Base-by-base conservation (phyloP, 2,329 filamentous ascomycete species). In the Ustulina deusta region DNA sequence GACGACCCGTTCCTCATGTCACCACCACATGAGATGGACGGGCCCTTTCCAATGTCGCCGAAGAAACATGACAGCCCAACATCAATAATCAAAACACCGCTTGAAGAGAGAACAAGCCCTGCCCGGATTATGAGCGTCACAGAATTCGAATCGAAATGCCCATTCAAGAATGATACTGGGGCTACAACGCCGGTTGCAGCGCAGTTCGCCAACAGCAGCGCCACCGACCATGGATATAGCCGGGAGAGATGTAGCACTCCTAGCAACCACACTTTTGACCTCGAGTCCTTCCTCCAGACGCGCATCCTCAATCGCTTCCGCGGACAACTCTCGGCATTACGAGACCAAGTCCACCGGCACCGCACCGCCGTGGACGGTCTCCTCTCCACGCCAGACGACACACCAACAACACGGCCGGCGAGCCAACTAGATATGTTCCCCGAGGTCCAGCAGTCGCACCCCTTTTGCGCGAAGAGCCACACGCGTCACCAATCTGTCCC, bases 241-340 rank as follows among this genome's bases (percentile, higher is more conserved):
- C 72, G 73, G 9, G 61, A 64, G 44, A 61, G 67, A 34, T 61
- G 51, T 22, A 61, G 46, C n/a, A 71, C 63, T 13, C 62, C 68
- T 9, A 51, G 52, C 17, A 72, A 72, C 27, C 66, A 73, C 15
- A 72, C 60, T 29, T 75, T 76, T 22, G 78, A 82, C 60, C 75
- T 78, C 0, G 73, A 76, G 20, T 52, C 74, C 32, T 83, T 83
- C 73, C 76, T 82, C 20, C 78, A 82, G 49, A 79, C 79, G 17
- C 79, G 80, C 25, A 83, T 83, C 2, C 75, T 84, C n/a, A 81
- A 83, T 71, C 85, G 84, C 58, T 85, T 85, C 73, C 83, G 81
- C 70, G 79, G 81, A 9, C 80, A 86, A 46, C 81, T 89, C 32
- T 78, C 80, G 2, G 78, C 79, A 54, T 78, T 89, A 32, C 82